A percentile compares a stretch with the other conserved stretches of the same genome.
phyloP scores from a whole-genome alignment of 2,329 filamentous ascomycete genomes.

The Trichoderma hamatum region DNA sequence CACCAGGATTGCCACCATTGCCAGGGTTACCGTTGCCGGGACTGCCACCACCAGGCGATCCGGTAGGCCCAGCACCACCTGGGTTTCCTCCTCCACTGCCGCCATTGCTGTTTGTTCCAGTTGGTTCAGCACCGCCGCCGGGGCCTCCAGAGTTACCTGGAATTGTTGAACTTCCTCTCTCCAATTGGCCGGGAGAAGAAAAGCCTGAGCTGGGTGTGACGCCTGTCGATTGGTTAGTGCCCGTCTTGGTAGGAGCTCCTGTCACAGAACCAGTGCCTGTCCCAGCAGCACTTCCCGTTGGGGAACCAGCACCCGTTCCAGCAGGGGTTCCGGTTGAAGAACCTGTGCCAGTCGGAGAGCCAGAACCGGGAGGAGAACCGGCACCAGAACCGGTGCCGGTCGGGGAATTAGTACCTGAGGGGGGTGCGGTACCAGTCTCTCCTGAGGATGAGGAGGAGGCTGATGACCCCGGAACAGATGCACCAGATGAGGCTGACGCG shows the following conservation, averaged over 20 bases:
- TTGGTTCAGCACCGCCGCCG: constrained; percentile 11
- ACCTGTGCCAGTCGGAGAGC: neutral
- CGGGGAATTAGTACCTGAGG: constrained; percentile 14
- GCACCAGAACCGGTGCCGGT: constrained; percentile 13
- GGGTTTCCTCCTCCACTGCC: neutral
- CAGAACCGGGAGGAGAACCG: neutral
- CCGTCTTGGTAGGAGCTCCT: neutral
- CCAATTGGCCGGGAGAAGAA: constrained; percentile 4
- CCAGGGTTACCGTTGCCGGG: neutral
- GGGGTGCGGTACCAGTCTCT: neutral
- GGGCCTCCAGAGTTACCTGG: neutral
- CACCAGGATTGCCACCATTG: neutral
- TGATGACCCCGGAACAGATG: constrained; percentile 8
- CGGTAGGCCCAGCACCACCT: constrained; percentile 4
- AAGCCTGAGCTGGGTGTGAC: neutral
- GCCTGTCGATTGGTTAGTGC: constrained; percentile 9
- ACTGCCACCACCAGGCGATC: neutral
- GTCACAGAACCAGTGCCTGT: neutral
- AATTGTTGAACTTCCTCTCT: constrained; percentile 8
- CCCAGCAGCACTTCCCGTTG: neutral
- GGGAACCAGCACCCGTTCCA: neutral
- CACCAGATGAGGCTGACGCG: neutral
- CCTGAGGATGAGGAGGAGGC: neutral
- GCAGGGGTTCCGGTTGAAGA: neutral
- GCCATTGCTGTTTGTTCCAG: neutral